Base-by-base conservation (phyloP, 75 land plant genomes). In the Pinus taeda region DNA sequence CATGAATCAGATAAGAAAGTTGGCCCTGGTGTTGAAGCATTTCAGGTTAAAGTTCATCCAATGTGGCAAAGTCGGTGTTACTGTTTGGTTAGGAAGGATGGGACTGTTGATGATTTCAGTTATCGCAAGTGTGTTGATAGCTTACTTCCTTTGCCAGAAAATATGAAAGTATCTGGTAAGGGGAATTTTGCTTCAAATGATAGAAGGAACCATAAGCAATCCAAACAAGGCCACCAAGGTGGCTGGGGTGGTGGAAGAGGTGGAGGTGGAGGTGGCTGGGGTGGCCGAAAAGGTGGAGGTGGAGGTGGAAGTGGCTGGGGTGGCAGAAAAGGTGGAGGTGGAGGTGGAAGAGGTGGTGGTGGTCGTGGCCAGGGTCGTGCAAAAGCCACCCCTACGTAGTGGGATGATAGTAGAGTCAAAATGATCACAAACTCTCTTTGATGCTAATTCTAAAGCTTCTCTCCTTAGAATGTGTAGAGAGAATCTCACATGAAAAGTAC, bases 91-190 rank as follows among this genome's bases (percentile, higher is more conserved):
- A 84, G 91, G 73, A 81, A 65, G 0, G 96, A 95, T 81, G 94
- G 86, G 36, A 74, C 90, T 42, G 71, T 67, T 26, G 96, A 91
- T 45, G 98, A 95, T 81, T 95, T 95, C 79, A 95, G 98, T 84
- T 95, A 93, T 75, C 79, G 96, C 30, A 95, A 95, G 80, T 95
- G 96, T 81, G 89, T 93, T 1, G 92, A 93, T 80, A 87, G 85
- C 18, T 77, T 95, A 60, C 81, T 91, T 53, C 93, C 98, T 11
- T 60, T 95, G 70, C 98, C 98, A 21, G 83, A 84, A 59, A 74
- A 85, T 70, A 78, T 95, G 77, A 84, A 88, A 65, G 57, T 37
- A 13, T 64, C 75, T 77, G 57, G 30, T 20, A 26, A 59, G 73
- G 14, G 69, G 36, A 24, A 78, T 64, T 2, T 64, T 64, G 71